A percentile compares a stretch with the other conserved stretches of the same genome.
Evolutionary conservation across 495 filamentous ascomycete genomes (phyloP).

Genomic region (Aspergillus hancockii): DNA sequence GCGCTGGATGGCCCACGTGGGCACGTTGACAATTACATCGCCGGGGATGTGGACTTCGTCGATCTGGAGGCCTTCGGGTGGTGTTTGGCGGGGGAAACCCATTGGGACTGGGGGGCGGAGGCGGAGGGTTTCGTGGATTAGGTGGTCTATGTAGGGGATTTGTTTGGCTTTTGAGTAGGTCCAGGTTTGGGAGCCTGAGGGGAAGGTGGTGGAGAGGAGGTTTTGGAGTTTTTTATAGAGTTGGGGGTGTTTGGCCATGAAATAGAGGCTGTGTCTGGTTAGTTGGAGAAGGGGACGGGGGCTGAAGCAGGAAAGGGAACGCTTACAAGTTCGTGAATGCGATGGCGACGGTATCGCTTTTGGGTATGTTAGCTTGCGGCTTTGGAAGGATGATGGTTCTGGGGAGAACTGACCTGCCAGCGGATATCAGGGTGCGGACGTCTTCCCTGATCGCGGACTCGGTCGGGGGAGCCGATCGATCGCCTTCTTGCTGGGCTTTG

Average conservation of each 20-base stretch:
- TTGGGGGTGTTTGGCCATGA: too few relatives aligned
- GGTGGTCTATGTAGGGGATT: conserved; percentile 46
- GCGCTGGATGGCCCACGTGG: conserved; percentile 33
- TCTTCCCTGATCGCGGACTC: conserved; percentile 27
- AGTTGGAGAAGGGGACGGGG: too few relatives aligned
- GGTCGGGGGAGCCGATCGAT: conserved; percentile 14
- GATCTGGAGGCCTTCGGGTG: conserved; percentile 26
- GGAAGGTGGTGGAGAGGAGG: too few relatives aligned
- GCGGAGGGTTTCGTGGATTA: conserved; percentile 57
- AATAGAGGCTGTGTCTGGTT: too few relatives aligned
- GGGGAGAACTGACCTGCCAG: conserved; percentile 27
- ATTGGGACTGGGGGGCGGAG: conserved; percentile 50
- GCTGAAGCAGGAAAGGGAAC: too few relatives aligned
- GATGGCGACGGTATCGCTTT: conserved; percentile 39
- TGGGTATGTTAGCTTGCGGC: not conserved
- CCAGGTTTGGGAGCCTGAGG: too few relatives aligned
- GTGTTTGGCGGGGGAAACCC: conserved; percentile 35
- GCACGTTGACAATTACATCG: conserved; percentile 28
- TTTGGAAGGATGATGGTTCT: not conserved
- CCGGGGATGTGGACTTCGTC: conserved; percentile 31
- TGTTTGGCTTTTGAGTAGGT: too few relatives aligned
- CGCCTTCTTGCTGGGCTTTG: conserved; percentile 24
- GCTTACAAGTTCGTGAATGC: too few relatives aligned
- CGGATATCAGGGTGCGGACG: conserved; percentile 24
- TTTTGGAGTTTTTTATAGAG: too few relatives aligned